Base-by-base conservation (phyloP, 1,139 yeast genomes). In the Yamadazyma friedrichii region DNA sequence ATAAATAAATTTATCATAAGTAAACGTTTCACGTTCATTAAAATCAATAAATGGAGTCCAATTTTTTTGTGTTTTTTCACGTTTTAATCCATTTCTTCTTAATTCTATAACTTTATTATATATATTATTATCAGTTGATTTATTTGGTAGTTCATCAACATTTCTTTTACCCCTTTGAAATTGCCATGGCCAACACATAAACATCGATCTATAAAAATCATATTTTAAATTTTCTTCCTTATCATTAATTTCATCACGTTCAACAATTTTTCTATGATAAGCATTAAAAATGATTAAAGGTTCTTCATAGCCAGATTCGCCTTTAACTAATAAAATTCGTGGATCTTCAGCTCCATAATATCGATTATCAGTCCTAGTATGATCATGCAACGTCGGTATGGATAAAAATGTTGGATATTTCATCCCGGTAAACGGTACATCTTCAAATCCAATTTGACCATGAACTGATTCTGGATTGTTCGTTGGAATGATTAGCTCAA, bases 301-400 rank as follows among this genome's bases (percentile, higher is more conserved):
- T 42, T 70, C 75, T 31, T 65, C 68, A 40, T 55, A 49, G 0
- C 72, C 70, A 13, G 49, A 44, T 9, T 52, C 43, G 44, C 65
- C 67, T 34, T 54, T 58, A 6, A 65, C 62, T 9, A 70, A 47
- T 3, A 70, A 41, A 5, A 70, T 52, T 30, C 74, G 56, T 2
- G 76, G 74, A 44, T 71, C 76, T 48, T 71, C 76, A 1, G 76
- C 69, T 0, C 77, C 77, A 40, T 66, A 61, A 43, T 54, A 67
- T 34, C 52, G 52, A n/a, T 46, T 45, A 2, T 52, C 44, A n/a
- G 51, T 43, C 17, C 52, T 42, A 26, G 54, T 48, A 16, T 53
- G 53, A 42, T 63, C 61, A 40, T 62, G 66, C 45, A 49, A 64
- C 35, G 64, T 57, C 1, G 74, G 74, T 25, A 68, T 54, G 9